Evolutionary conservation across 2,329 filamentous ascomycete species (phyloP), one percentile per base, ranked within the genome.

Genomic region (Alternaria burnsii): DNA sequence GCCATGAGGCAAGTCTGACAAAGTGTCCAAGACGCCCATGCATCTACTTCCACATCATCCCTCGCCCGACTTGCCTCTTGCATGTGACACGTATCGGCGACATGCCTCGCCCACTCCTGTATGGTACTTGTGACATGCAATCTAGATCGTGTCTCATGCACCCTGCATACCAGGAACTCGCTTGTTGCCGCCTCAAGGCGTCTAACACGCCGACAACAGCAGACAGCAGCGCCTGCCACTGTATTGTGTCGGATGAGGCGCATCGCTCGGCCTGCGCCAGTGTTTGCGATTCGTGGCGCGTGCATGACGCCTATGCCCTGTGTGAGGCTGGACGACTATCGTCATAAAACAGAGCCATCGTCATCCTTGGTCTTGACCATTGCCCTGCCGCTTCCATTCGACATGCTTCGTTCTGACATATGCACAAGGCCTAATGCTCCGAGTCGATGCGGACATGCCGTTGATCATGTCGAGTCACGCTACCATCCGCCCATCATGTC

Each of bases 81-180:
- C 67, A 65, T 63, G 61, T 68, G 69, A 67, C 68, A 71, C 69
- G 67, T 67, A 62, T 65, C 61, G 52, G 57, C 63, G 56, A 26
- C 62, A 46, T 52, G 51, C 55, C 56, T 53, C 52, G 42, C 52
- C 47, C 48, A 36, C 36, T 34, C 50, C 36, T 52, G 36, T 53
- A 46, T 55, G 52, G 51, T 52, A 59, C 59, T 52, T 69, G 61
- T 62, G 52, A 59, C 56, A 62, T 62, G 51, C 59, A 60, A 55
- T 58, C 62, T 59, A 61, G 61, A 63, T 56, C 22, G 58, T 53
- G 58, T 58, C 44, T 63, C 55, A 66, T 63, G 61, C 62, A 54
- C 14, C 46, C 40, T 22, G 36, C 41, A 26, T 53, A 54, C 56
- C 47, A 41, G 22, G 28, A 32, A 12, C 52, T 58, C 61, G 61